Percentiles rank a stretch among this genome's conserved stretches.
phyloP scores from a whole-genome alignment of 768 basidiomycete genomes.

The Hortiboletus flavorubellus region DNA sequence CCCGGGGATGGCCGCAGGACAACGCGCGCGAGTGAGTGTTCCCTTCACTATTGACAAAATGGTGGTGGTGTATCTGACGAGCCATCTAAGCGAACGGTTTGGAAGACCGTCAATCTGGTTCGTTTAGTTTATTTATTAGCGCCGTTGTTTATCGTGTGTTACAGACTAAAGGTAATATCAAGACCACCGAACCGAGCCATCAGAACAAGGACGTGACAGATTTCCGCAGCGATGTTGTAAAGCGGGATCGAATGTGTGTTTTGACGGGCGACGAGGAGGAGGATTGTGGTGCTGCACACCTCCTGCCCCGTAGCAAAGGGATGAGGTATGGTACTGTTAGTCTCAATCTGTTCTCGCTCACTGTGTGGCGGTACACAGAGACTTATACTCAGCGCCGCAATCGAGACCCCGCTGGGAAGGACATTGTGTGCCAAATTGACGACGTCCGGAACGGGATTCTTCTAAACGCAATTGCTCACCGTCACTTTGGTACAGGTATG shows the following conservation, averaged over 20 bases:
- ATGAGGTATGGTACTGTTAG: not conserved
- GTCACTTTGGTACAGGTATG: not conserved
- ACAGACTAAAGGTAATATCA: no score
- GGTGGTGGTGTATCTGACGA: no score
- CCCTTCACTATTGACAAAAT: no score
- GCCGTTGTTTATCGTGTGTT: no score
- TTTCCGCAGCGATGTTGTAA: not conserved
- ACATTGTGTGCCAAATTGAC: not conserved
- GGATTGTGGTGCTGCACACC: slow-evolving; percentile 1
- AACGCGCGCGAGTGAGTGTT: no score
- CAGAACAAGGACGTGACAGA: no score
- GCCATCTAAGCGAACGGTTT: no score
- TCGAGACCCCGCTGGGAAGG: not conserved
- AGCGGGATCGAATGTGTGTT: not conserved
- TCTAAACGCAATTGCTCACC: not conserved
- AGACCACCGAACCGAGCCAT: no score
- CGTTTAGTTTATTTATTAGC: no score
- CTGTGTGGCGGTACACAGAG: not conserved
- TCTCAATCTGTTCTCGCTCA: not conserved
- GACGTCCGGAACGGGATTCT: slow-evolving; percentile 1
- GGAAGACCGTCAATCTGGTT: no score
- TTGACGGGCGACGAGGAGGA: not conserved
- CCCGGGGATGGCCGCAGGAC: no score
- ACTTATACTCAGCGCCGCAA: not conserved
- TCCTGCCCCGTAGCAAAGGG: slow-evolving; percentile 5